Evolutionary conservation across 2,329 filamentous ascomycete genomes (phyloP), one percentile per base, ranked within the genome.

Genomic region (Rutstroemia sp.): DNA sequence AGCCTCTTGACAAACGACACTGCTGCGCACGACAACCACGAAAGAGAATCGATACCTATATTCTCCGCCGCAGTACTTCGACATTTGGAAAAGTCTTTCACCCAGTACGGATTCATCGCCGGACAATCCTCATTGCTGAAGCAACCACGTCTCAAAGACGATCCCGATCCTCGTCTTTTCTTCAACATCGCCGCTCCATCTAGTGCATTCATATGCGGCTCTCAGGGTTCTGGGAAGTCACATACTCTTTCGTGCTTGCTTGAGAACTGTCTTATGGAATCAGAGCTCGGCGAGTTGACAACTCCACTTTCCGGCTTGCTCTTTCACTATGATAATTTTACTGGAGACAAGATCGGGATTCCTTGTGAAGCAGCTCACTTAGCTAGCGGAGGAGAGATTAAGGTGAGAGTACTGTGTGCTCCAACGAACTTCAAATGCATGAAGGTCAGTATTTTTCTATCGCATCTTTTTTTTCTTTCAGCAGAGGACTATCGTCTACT

Each of bases 151-250:
- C 12, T 10, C 7, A 2, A 27, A 48, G 9, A 21, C 10, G 69
- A 71, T 53, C 60, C 64, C 2, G 19, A 19, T 19, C 19, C 19
- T 19, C 61, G 69, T 0, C 5, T 81, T 1, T 73, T 78, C 25
- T 64, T 78, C 17, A 84, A 84, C 60, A 76, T 76, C 1, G 76
- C 80, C 25, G 72, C 75, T 0, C 82, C 82, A 0, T 81, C 75
- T 60, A 83, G 80, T 0, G 72, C 76, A 0, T 86, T 86, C 64
- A 79, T 86, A 19, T 86, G 83, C 58, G 83, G 83, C 1, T 78
- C 78, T 1, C 82, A 86, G 62, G 83, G 82, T 0, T 79, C 76
- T 44, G 83, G 83, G 0, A 86, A 86, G 63, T 80, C 76, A 19
- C 79, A 86, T 57, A 84, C 81, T 0, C 70, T 83, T 2, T 77